Conservation (phyloP, 129 eudicot species). For the Artemisia annua region DNA sequence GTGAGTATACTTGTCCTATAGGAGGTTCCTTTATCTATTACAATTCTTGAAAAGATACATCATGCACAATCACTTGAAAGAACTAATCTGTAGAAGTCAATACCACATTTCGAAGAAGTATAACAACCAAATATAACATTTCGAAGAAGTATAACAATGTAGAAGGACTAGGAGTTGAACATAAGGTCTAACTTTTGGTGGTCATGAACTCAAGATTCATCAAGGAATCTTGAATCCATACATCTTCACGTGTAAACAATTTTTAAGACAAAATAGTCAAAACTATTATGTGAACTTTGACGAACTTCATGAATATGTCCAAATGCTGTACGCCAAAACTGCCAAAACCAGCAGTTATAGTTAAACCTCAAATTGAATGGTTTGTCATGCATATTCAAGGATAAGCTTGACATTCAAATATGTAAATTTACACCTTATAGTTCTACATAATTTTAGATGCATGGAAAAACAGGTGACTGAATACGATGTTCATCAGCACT, state of each 20-base stretch:
- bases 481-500: not conserved
- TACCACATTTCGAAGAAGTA: too few species aligned
- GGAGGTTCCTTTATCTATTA: too few species aligned
- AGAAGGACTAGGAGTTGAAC: too few species aligned
- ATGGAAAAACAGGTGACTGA: not conserved
- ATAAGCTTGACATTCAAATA: not conserved
- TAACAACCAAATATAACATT: too few species aligned
- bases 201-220: not conserved
- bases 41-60: too few species aligned
- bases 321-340: not conserved
- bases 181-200: too few species aligned
- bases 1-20: too few species aligned
- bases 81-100: too few species aligned
- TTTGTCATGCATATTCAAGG: not conserved
- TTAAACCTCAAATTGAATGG: not conserved
- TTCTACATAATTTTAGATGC: not conserved
- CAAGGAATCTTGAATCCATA: not conserved
- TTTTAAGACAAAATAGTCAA: not conserved
- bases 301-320: not conserved
- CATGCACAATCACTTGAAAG: too few species aligned
- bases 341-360: not conserved
- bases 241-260: not conserved
- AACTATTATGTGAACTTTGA: not conserved
- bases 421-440: not conserved
- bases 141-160: too few species aligned